Evolutionary conservation across 176 grass and related monocot species (phyloP).

Genomic region (sorghum (Sorghum bicolor)): DNA sequence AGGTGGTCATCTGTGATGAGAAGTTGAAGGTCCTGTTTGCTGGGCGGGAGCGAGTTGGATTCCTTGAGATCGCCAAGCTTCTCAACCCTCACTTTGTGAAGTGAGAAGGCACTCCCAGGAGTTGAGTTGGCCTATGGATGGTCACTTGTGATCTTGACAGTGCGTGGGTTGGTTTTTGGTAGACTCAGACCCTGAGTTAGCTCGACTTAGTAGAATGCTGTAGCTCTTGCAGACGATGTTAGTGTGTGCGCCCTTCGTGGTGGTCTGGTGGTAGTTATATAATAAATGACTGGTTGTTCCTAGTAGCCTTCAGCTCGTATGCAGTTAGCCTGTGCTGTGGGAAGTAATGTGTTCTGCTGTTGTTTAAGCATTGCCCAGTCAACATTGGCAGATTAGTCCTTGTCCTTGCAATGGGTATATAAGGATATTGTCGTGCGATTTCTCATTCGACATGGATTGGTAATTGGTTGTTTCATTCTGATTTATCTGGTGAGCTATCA

Average conservation of each 20-base stretch:
- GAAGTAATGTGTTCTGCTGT: not conserved
- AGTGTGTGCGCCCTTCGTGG: not conserved
- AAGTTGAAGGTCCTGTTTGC: constrained; percentile 79
- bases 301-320: not conserved
- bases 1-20: constrained; percentile 76
- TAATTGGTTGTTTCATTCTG: not conserved
- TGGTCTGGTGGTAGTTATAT: not conserved
- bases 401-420: not conserved
- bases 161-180: constrained; percentile 28
- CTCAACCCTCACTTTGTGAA: constrained; percentile 83
- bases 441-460: not conserved
- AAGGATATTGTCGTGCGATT: not conserved
- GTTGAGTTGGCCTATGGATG: constrained; percentile 25
- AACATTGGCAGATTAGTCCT: not conserved
- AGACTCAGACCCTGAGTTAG: not conserved
- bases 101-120: constrained; percentile 21
- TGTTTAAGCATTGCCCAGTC: not conserved
- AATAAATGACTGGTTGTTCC: not conserved
- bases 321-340: not conserved
- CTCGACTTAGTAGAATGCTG: constrained; percentile 20
- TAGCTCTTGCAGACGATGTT: not conserved
- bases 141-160: not conserved
- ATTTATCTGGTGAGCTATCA: not conserved
- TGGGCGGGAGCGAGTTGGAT: constrained; percentile 74
- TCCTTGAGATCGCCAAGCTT: constrained; percentile 86